Base-by-base conservation (phyloP, 2,329 filamentous ascomycete species). In the Exophiala alcalophila region DNA sequence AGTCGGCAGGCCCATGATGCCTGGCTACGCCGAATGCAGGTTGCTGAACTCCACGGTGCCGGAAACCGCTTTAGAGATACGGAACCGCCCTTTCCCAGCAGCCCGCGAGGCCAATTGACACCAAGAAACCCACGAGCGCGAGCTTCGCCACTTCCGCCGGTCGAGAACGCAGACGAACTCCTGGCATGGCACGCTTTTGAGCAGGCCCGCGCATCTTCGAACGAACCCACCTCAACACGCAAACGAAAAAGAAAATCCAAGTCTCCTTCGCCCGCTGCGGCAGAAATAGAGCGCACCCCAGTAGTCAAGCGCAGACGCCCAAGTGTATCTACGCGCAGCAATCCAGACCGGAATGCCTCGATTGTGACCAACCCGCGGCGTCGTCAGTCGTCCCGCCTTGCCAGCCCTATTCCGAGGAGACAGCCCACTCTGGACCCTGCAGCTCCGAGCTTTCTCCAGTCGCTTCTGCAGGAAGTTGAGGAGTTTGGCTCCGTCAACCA, bases 181-280 rank as follows among this genome's bases (percentile, higher is more conserved):
- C 76, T 81, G 44, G 88, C 91, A 3, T 96, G 91, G 92, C 87
- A 89, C 50, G 88, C 86, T 14, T 83, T 97, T 50, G 90, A 96
- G 55, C 86, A 83, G 62, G 89, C 86, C 29, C 78, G 87, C 52
- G 83, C 90, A 48, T 75, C 78, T 12, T 76, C 84, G 51, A 73
- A 70, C 49, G 65, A 73, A 15, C 62, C 67, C 52, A 50, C 37
- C 21, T 59, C 65, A 33, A 64, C 73, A 34, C 73, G 67, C 50
- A 69, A 72, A 37, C 80, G 86, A 46, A 89, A 95, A 67, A 80
- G 89, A 38, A 92, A 88, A 60, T 94, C 88, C 3, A 71, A 76
- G 2, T 85, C 83, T 9, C 76, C 77, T 8, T 90, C 87, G 5
- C 85, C 85, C 2, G 71, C 72, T 4, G 85, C 88, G 53, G 72